Evolutionary conservation across 169 alveolate species (phyloP).

Genomic region (Plasmodium reichenowi): DNA sequence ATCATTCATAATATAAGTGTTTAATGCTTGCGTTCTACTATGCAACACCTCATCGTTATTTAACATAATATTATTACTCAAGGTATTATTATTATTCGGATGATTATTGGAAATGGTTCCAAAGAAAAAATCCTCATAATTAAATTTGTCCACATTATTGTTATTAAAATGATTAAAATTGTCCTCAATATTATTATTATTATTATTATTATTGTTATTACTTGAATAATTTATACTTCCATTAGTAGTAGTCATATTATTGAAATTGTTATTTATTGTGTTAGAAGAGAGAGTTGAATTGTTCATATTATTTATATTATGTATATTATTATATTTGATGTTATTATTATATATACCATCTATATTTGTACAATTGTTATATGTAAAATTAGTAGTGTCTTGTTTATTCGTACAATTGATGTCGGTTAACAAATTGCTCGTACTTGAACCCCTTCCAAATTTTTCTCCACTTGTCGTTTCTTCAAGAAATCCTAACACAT

Average conservation of each 20-base stretch:
- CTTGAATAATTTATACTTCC: constrained; percentile 6
- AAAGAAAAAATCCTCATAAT: constrained; percentile 47
- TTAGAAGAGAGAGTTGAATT: too few relatives aligned
- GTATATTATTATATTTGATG: background rate
- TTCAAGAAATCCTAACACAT: constrained; percentile 41
- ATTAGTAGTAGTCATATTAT: constrained; percentile 4
- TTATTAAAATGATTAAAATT: constrained; percentile 15
- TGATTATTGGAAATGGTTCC: constrained; percentile 1
- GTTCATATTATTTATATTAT: too few relatives aligned
- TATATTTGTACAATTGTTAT: background rate
- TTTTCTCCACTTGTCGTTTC: constrained; percentile 30
- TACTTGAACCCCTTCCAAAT: constrained; percentile 17
- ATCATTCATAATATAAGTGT: constrained; percentile 1
- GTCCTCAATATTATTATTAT: constrained; percentile 27
- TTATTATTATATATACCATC: constrained; percentile 2
- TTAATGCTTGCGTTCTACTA: constrained; percentile 20
- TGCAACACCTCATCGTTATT: background rate
- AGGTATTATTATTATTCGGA: background rate
- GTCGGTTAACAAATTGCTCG: background rate
- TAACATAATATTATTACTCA: too few relatives aligned
- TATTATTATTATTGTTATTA: constrained; percentile 2
- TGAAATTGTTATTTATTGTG: background rate
- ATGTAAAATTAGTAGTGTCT: constrained; percentile 7
- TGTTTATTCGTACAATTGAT: constrained; percentile 2
- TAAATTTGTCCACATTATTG: constrained; percentile 12